Percentiles rank a stretch among this genome's conserved stretches.
phyloP scores from a whole-genome alignment of 2,329 filamentous ascomycete species.

The Hirsutella thompsonii region DNA sequence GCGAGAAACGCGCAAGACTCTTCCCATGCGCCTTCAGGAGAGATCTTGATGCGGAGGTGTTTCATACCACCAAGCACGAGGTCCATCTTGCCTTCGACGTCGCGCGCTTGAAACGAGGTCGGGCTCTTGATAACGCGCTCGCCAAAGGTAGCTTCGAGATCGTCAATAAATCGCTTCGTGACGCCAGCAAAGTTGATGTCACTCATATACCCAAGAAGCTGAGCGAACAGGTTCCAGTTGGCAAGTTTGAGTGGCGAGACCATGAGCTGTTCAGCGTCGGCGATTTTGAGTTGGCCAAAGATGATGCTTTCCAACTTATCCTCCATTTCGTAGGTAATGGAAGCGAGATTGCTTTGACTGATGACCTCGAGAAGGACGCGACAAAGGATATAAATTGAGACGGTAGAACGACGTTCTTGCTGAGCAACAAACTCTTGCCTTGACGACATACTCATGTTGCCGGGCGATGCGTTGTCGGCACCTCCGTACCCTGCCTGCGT shows the following conservation, averaged over 20 bases:
- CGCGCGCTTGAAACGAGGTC: conserved; percentile 39
- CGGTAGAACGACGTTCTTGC: conserved; percentile 79
- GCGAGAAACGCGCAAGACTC: conserved; percentile 83
- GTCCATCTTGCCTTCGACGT: conserved; percentile 71
- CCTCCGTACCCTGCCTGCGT: conserved; percentile 28
- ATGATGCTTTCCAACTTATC: conserved; percentile 91
- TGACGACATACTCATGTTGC: conserved; percentile 27
- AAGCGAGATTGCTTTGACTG: conserved; percentile 69
- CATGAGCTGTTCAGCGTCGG: conserved; percentile 68
- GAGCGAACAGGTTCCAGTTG: conserved; percentile 91
- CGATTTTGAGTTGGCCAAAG: conserved; percentile 84
- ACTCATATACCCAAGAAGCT: conserved; percentile 92
- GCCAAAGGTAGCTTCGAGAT: conserved; percentile 66
- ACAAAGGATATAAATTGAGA: conserved; percentile 93
- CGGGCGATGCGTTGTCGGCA: conserved; percentile 17
- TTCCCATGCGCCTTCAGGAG: conserved; percentile 65
- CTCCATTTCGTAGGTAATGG: conserved; percentile 82
- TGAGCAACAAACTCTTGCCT: conserved; percentile 63
- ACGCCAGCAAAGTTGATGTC: conserved; percentile 81
- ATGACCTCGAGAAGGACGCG: conserved; percentile 90
- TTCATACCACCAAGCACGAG: conserved; percentile 86
- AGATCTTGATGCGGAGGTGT: conserved; percentile 65
- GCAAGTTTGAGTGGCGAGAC: conserved; percentile 74
- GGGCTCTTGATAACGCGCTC: conserved; percentile 62
- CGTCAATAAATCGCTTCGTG: conserved; percentile 65